Evolutionary conservation across 192 early-diverging fungal species (phyloP), one percentile per base, ranked within the genome.

Genomic region (Backusella westeae): DNA sequence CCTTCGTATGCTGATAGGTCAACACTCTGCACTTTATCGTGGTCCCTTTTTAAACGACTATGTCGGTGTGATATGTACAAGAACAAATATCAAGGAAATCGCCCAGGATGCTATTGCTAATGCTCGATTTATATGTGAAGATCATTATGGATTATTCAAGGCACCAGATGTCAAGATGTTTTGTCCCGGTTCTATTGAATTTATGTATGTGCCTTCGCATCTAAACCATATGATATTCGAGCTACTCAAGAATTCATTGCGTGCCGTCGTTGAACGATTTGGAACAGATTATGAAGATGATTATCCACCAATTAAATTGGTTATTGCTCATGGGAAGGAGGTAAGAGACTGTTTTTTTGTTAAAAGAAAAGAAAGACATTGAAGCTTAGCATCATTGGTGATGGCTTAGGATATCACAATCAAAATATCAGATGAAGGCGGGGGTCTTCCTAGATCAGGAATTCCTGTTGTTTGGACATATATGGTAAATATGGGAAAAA

Each of bases 161-260:
- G 91, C 90, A 15, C 96, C 96, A 19, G 90, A 93, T 77, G 90
- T 98, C 46, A 85, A 91, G 68, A 81, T 93, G 72, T 85, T 89
- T 72, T 93, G 90, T 78, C 90, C 88, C 1, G 82, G 87, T 26
- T 91, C 94, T 69, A 88, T 96, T 14, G 90, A 95, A 78, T 98
- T 98, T 78, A 96, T 96, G 93, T 98, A 98, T 81, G 94, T 97
- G 42, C 96, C 96, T 15, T 91, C 90, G 15, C 97, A 98, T 81
- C 85, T 98, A 84, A 96, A 95, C 83, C 97, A 98, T 83, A 97
- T 97, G 95, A 77, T 97, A 29, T 99, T 99, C 85, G 97, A 99
- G 89, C 85, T 99, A 67, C 85, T 99, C 53, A 99, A 99, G 83
- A 99, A 99, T 87, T 94, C 93, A 41, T 87, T 99, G 68, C 91